Evolutionary conservation across 2,329 filamentous ascomycete species (phyloP).

Genomic region (Fusarium burgessii): DNA sequence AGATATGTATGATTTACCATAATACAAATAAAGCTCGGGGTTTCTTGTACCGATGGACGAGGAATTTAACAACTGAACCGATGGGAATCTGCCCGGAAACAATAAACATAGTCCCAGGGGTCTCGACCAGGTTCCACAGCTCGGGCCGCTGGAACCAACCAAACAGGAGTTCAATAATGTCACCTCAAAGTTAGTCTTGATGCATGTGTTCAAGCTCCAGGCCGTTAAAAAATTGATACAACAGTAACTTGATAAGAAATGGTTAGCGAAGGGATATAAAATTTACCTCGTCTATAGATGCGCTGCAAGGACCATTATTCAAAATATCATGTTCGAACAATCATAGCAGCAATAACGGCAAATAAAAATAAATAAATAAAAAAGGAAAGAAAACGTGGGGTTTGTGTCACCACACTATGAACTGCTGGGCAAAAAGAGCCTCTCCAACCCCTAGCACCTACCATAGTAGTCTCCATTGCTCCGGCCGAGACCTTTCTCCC

Average conservation of each 20-base stretch:
- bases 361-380: not conserved
- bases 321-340: not conserved
- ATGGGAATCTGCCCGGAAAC: conserved; percentile 4
- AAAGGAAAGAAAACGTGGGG: conserved; percentile 6
- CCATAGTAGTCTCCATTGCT: conserved; percentile 41
- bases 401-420: conserved; percentile 19
- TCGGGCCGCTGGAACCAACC: conserved; percentile 35
- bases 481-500: conserved; percentile 31
- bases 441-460: conserved; percentile 15
- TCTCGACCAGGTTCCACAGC: conserved; percentile 18
- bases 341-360: not conserved
- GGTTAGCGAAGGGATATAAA: not conserved
- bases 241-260: too few species aligned
- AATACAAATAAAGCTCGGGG: conserved; percentile 19
- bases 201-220: not conserved
- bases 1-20: not conserved
- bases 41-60: conserved; percentile 21
- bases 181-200: not conserved
- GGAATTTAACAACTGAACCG: conserved; percentile 21
- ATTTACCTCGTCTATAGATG: not conserved
- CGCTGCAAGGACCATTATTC: not conserved
- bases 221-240: not conserved
- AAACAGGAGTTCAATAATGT: conserved; percentile 18
- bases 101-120: conserved; percentile 13
- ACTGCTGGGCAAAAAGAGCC: conserved; percentile 12